phyloP scores from a whole-genome alignment of 495 filamentous ascomycete genomes.

The Mytilinidion resinicola region DNA sequence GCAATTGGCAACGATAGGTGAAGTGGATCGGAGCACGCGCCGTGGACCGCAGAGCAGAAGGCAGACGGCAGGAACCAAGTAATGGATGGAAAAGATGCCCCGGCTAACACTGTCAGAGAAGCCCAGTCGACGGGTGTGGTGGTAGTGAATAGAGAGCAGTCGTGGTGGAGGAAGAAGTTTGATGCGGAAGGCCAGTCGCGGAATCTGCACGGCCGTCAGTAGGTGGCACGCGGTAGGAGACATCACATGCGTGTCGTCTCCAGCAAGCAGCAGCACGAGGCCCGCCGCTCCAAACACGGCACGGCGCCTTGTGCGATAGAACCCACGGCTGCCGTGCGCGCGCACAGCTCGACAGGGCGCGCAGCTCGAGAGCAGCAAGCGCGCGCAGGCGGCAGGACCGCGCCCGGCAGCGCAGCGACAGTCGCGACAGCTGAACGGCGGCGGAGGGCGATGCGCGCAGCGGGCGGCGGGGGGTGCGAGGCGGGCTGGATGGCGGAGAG shows the following conservation, averaged over 20 bases:
- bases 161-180: constrained; percentile 7
- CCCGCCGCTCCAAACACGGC: background rate
- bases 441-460: background rate
- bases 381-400: background rate
- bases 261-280: constrained; percentile 8
- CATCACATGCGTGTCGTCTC: constrained; percentile 17
- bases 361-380: background rate
- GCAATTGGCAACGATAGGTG: no score
- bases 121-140: background rate
- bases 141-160: constrained; percentile 16
- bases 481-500: no score
- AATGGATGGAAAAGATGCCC: constrained; percentile 6
- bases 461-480: background rate
- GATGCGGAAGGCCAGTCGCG: constrained; percentile 8
- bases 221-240: constrained; percentile 6
- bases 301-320: no score
- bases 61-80: background rate
- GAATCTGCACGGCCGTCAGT: constrained; percentile 22
- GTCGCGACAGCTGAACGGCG: background rate
- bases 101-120: constrained; percentile 11
- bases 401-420: background rate
- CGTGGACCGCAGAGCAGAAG: no score
- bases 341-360: no score
- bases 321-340: no score
- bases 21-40: no score